Conservation (phyloP, 768 basidiomycete species). For the Crepidotus variabilis region DNA sequence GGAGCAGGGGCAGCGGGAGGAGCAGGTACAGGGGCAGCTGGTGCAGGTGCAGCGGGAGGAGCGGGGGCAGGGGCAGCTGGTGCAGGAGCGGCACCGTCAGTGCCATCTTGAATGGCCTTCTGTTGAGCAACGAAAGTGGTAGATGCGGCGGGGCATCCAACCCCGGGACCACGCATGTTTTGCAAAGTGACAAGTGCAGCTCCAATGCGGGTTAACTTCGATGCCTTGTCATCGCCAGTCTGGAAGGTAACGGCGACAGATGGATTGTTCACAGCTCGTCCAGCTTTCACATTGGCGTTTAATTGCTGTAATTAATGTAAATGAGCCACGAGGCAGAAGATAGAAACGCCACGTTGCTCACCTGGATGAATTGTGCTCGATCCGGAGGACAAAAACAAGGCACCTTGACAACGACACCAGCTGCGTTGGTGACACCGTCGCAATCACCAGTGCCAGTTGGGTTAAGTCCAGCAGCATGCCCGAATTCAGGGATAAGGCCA, state of each 20-base stretch:
- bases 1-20: not conserved
- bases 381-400: slow-evolving; percentile 69
- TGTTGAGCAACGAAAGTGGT: slow-evolving; percentile 47
- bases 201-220: slow-evolving; percentile 53
- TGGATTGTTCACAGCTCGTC: slow-evolving; percentile 61
- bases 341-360: slow-evolving; percentile 16
- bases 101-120: slow-evolving; percentile 29
- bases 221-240: slow-evolving; percentile 49
- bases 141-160: slow-evolving; percentile 63
- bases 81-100: slow-evolving; percentile 19
- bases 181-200: slow-evolving; percentile 64
- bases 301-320: slow-evolving; percentile 27
- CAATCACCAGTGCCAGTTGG: slow-evolving; percentile 72
- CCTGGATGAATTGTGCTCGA: slow-evolving; percentile 46
- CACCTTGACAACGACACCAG: slow-evolving; percentile 53
- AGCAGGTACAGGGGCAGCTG: slow-evolving; percentile 15
- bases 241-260: slow-evolving; percentile 58
- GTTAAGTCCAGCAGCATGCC: slow-evolving; percentile 50
- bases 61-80: slow-evolving; percentile 10
- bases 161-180: slow-evolving; percentile 65
- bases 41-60: slow-evolving; percentile 14
- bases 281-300: slow-evolving; percentile 55
- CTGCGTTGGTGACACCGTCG: slow-evolving; percentile 53
- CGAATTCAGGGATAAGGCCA: slow-evolving; percentile 57
- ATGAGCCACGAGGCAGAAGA: not conserved